Evolutionary conservation across 2,329 filamentous ascomycete genomes (phyloP).

Genomic region (Sclerotinia trifoliorum): DNA sequence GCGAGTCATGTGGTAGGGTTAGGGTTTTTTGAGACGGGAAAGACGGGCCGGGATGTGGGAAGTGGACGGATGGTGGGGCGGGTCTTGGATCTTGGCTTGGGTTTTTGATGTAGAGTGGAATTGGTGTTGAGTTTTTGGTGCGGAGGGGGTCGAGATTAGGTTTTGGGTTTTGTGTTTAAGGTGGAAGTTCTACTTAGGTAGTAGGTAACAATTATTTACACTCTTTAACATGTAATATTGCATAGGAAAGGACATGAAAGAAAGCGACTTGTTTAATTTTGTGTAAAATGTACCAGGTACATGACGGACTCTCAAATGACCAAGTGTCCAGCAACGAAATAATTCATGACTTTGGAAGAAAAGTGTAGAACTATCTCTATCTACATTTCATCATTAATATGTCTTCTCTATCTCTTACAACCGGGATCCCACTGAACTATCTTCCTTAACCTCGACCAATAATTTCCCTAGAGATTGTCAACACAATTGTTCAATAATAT

Average conservation of each 20-base stretch:
- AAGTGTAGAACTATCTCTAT: neutral
- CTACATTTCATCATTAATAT: neutral
- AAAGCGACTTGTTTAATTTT: too few species aligned
- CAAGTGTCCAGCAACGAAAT: neutral
- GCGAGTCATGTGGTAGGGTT: neutral
- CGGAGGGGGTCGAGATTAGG: neutral
- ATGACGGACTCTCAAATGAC: too few species aligned
- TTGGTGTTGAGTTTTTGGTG: neutral
- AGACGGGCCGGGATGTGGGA: neutral
- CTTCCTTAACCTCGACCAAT: slow-evolving; percentile 53
- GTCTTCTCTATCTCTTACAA: slow-evolving; percentile 21
- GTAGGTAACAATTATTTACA: too few species aligned
- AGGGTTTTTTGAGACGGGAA: neutral
- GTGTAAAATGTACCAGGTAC: too few species aligned
- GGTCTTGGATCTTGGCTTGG: neutral
- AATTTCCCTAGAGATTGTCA: slow-evolving; percentile 47
- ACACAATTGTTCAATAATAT: neutral
- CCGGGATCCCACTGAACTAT: slow-evolving; percentile 20
- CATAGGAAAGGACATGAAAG: neutral
- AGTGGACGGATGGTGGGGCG: neutral
- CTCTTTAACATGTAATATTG: too few species aligned
- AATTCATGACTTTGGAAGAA: neutral
- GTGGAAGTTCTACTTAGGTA: neutral
- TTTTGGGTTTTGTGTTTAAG: neutral
- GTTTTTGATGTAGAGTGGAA: neutral